Evolutionary conservation across 1,284 basidiomycete species (phyloP).

Genomic region (Cronartium quercuum): DNA sequence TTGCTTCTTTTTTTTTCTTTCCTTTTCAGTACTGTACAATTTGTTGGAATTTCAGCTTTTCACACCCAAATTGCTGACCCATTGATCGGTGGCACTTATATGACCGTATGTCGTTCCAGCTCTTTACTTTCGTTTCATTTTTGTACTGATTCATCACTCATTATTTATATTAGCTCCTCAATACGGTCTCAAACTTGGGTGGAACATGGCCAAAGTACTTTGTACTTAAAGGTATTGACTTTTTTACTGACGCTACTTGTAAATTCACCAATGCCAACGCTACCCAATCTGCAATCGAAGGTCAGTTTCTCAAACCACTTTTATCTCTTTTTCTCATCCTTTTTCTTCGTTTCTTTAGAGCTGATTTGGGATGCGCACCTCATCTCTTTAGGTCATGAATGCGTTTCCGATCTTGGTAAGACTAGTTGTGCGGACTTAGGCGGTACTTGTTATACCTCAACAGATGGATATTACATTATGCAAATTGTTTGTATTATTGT

Average conservation of each 20-base stretch:
- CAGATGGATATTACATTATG: slow-evolving; percentile 88
- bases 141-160: not conserved
- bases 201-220: slow-evolving; percentile 97
- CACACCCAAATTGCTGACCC: slow-evolving; percentile 96
- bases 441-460: slow-evolving; percentile 72
- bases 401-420: slow-evolving; percentile 83
- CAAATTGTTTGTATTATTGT: slow-evolving; percentile 69
- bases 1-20: slow-evolving; percentile 8
- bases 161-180: slow-evolving; percentile 61
- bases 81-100: slow-evolving; percentile 93
- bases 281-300: slow-evolving; percentile 9
- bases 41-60: slow-evolving; percentile 96
- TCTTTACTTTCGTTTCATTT: not conserved
- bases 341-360: not conserved
- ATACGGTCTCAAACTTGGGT: slow-evolving; percentile 93
- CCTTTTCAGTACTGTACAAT: slow-evolving; percentile 81
- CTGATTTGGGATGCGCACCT: slow-evolving; percentile 39
- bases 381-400: slow-evolving; percentile 63
- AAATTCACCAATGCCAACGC: slow-evolving; percentile 52
- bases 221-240: slow-evolving; percentile 82
- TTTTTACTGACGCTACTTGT: slow-evolving; percentile 75
- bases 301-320: slow-evolving; percentile 1
- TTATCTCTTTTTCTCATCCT: not conserved
- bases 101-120: slow-evolving; percentile 66
- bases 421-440: slow-evolving; percentile 65